These are phyloP conservation scores for Adansonia gregorii DNA, from an alignment of 441 rosid genomes.

Conservation along the genomic window DNA sequence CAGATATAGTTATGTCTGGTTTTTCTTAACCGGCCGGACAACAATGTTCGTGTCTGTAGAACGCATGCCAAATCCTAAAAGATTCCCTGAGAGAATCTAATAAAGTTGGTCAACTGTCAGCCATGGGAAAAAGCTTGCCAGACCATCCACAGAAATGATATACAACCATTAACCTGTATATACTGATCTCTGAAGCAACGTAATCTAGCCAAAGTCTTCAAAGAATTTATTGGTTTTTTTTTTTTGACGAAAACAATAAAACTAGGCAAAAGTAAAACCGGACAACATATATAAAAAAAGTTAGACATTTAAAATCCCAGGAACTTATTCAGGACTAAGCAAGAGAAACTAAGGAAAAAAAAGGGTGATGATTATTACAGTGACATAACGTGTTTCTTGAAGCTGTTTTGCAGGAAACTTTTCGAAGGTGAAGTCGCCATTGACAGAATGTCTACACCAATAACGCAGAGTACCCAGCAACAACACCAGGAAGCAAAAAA, in stretches of 20 bases:
- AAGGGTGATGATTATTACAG: constrained; percentile 13
- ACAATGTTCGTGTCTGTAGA: constrained; percentile 22
- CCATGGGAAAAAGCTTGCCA: constrained; percentile 22
- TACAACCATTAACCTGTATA: constrained; percentile 16
- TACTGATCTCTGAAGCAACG: not conserved
- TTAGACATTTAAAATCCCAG: not conserved
- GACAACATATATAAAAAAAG: constrained; percentile 3
- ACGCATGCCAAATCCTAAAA: constrained; percentile 39
- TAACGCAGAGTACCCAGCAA: constrained; percentile 1
- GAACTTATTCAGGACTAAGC: not conserved
- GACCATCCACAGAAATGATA: constrained; percentile 26
- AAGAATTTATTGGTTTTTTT: not conserved
- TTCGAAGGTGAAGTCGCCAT: constrained; percentile 21
- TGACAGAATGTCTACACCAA: constrained; percentile 11
- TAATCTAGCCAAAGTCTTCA: not conserved
- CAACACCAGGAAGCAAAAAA: constrained; percentile 11
- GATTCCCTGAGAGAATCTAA: constrained; percentile 35
- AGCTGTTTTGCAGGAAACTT: constrained; percentile 18
- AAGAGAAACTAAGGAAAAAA: constrained; percentile 16
- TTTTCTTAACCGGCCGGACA: constrained; percentile 17
- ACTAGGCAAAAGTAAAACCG: not conserved
- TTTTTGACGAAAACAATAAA: not conserved
- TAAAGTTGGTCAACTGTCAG: constrained; percentile 30
- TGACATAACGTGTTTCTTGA: constrained; percentile 4
- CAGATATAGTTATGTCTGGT: constrained; percentile 28